These are phyloP conservation scores for Leptodontidium sp. DNA, from an alignment of 2,329 filamentous ascomycete genomes.

Conservation along the genomic window DNA sequence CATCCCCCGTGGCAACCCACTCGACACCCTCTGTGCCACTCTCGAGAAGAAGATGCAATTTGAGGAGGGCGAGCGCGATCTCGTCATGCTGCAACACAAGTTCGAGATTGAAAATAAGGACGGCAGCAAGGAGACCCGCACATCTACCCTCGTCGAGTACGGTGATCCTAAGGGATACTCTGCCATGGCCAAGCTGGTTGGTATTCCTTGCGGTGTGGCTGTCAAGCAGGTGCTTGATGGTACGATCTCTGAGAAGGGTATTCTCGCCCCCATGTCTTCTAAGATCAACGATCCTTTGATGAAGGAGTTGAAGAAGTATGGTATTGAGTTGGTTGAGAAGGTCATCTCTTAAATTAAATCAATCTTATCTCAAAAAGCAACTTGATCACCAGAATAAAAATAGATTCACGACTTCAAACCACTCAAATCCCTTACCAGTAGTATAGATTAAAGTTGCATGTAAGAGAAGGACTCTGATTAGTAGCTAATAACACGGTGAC, in stretches of 20 bases:
- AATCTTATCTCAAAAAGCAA: background rate
- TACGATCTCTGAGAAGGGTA: conserved; percentile 74
- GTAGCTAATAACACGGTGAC: too few relatives aligned
- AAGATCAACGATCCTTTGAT: conserved; percentile 78
- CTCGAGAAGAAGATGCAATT: conserved; percentile 94
- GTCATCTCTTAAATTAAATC: conserved; percentile 49
- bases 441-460: too few relatives aligned
- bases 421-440: too few relatives aligned
- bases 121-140: conserved; percentile 78
- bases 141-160: conserved; percentile 84
- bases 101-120: conserved; percentile 87
- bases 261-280: conserved; percentile 78
- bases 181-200: conserved; percentile 85
- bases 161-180: conserved; percentile 80
- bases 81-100: conserved; percentile 83
- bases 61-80: conserved; percentile 81
- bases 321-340: conserved; percentile 78
- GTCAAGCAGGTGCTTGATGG: conserved; percentile 82
- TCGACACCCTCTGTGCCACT: conserved; percentile 90
- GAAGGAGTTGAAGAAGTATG: conserved; percentile 79
- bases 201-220: conserved; percentile 77
- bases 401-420: background rate
- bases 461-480: too few relatives aligned
- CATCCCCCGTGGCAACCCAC: conserved; percentile 77
- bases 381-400: conserved; percentile 2